Evolutionary conservation across 2,329 filamentous ascomycete species (phyloP).

Genomic region (Allantophomopsis lycopodina): DNA sequence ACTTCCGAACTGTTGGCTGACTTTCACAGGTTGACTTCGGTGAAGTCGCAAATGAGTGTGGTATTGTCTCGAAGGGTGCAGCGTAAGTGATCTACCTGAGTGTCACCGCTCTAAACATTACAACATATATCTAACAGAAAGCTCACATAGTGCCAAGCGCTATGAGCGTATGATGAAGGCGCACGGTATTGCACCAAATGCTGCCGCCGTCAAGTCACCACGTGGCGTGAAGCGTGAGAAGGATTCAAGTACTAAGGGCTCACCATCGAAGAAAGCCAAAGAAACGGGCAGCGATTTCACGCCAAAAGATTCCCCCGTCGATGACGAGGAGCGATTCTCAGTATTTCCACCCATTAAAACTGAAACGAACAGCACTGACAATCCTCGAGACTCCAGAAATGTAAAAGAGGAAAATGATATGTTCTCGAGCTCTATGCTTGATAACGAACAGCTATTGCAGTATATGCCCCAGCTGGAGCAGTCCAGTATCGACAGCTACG

Average conservation of each 20-base stretch:
- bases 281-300: too few relatives aligned
- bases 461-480: too few relatives aligned
- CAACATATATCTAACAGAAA: not conserved
- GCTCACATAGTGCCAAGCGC: constrained; percentile 41
- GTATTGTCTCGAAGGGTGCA: constrained; percentile 50
- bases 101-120: not conserved
- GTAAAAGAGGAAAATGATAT: too few relatives aligned
- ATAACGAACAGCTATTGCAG: too few relatives aligned
- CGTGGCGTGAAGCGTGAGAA: constrained; percentile 3
- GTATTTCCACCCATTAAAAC: too few relatives aligned
- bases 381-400: too few relatives aligned
- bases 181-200: constrained; percentile 28
- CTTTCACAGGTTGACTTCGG: constrained; percentile 46
- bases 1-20: constrained; percentile 1
- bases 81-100: constrained; percentile 38
- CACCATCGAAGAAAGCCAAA: not conserved
- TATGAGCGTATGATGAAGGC: constrained; percentile 53
- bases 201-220: constrained; percentile 11
- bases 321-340: too few relatives aligned
- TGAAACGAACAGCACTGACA: too few relatives aligned
- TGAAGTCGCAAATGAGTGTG: constrained; percentile 48
- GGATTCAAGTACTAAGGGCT: not conserved
- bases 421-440: too few relatives aligned
- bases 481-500: too few relatives aligned
- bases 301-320: too few relatives aligned